Evolutionary conservation across 1,284 basidiomycete species (phyloP).

Genomic region (Irpex sp.): DNA sequence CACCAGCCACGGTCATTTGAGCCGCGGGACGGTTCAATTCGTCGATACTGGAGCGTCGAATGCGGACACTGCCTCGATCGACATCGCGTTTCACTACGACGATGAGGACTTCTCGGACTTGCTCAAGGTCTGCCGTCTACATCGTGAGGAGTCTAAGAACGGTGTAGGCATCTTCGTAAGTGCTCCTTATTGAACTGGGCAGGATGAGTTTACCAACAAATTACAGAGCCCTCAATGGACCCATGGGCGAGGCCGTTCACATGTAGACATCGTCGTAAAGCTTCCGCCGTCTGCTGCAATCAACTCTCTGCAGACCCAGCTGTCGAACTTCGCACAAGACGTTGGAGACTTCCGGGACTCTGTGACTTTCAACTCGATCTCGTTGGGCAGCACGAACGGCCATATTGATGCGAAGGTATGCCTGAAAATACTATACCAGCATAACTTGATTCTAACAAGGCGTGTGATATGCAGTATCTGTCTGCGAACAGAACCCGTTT

Average conservation of each 20-base stretch:
- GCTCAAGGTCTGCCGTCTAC: constrained; percentile 20
- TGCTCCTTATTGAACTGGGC: constrained; percentile 1
- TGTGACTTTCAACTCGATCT: not conserved
- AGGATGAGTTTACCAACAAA: not conserved
- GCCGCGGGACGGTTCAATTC: constrained; percentile 20
- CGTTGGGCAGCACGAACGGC: not conserved
- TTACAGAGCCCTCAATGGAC: not conserved
- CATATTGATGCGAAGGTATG: not conserved
- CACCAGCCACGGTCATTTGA: constrained; percentile 18
- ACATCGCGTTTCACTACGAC: constrained; percentile 18
- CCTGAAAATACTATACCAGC: not conserved
- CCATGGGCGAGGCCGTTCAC: not conserved
- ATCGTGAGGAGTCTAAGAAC: constrained; percentile 17
- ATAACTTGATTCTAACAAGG: not conserved
- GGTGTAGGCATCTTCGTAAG: constrained; percentile 30
- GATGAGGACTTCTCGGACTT: constrained; percentile 14
- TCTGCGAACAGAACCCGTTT: not conserved
- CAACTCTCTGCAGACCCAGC: not conserved
- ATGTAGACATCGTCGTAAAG: not conserved
- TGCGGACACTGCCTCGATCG: constrained; percentile 18
- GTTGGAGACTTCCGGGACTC: not conserved
- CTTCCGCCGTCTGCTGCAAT: not conserved
- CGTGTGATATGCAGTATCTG: not conserved
- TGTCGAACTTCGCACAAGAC: not conserved
- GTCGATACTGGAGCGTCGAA: not conserved